These are phyloP conservation scores for Pterocarpus santalinus DNA, from an alignment of 306 rosid genomes.

Conservation along the genomic window DNA sequence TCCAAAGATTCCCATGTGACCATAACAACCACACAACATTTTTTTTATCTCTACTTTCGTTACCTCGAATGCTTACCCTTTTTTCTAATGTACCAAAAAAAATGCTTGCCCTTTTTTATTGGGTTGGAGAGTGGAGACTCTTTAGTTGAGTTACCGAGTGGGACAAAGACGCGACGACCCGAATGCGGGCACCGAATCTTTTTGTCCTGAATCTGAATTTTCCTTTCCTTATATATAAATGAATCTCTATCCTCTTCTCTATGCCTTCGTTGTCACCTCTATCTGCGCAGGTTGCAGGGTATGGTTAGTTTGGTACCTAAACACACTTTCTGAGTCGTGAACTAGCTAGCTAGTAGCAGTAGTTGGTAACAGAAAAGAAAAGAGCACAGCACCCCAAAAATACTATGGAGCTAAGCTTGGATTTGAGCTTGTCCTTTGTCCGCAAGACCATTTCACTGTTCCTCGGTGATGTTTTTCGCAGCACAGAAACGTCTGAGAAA, in stretches of 20 bases:
- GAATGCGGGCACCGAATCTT: conserved; percentile 62
- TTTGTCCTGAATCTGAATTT: conserved; percentile 69
- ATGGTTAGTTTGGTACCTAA: background rate
- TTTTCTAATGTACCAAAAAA: no score
- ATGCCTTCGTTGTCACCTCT: conserved; percentile 47
- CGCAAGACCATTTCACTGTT: conserved; percentile 69
- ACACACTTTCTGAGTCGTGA: background rate
- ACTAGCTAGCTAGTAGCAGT: no score
- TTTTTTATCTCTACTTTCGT: background rate
- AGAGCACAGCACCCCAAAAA: background rate
- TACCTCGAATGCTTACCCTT: no score
- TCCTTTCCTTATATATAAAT: conserved; percentile 38
- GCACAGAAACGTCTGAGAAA: conserved; percentile 51
- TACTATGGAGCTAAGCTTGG: conserved; percentile 67
- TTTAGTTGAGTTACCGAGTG: conserved; percentile 44
- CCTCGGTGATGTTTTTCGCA: conserved; percentile 51
- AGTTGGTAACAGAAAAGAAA: background rate
- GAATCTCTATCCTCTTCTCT: conserved; percentile 44
- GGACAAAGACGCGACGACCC: conserved; percentile 77
- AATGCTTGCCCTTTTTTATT: no score
- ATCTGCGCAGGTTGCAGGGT: conserved; percentile 1
- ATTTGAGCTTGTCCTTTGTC: conserved; percentile 58
- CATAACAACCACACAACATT: background rate
- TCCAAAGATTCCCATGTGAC: conserved; percentile 59
- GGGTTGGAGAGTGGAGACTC: no score